Base-by-base conservation (phyloP, 257 asterid species). In the Salvia hispanica region DNA sequence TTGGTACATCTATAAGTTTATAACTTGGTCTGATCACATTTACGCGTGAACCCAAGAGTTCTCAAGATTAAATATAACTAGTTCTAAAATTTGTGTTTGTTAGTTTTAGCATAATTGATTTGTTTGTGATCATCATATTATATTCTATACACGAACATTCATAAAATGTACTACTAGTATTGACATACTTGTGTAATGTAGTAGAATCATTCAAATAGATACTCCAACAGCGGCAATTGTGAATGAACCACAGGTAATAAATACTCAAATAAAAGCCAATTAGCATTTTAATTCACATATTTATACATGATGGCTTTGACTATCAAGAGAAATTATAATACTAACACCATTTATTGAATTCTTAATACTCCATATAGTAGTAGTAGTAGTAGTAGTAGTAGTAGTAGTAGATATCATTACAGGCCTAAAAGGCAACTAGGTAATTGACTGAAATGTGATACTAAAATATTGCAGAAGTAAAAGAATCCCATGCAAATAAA, bases 401-500 rank as follows among this genome's bases (percentile, higher is more conserved):
- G n/a, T n/a, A 25, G 4, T 18, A 52, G 34, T 52, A 9, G 34
- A 18, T 16, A 21, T 16, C 9, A 18, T 54, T 25, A 10, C 4
- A 11, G 3, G 28, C 37, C 15, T 6, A 7, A 16, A 34, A 13
- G n/a, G 12, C 7, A 5, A 25, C 3, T 25, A 13, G n/a, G 12
- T 7, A 5, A 25, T 25, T 25, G 31, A 25, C 31, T 25, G 2
- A 2, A 34, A 34, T 34, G 6, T 2, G 6, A 34, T 6, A 34
- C 39, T 34, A 34, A 11, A 6, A 56, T 1, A 15, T 39, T 16
- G n/a, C 9, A 59, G 34, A 15, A 15, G 14, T 57, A 58, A 13
- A 25, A 11, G 52, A 42, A 61, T 40, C 66, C 51, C 39, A 61
- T 42, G 66, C 37, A 40, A 58, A 14, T 13, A 37, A 58, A 37